These are phyloP conservation scores for Carex cristatella DNA, from an alignment of 176 grass and related monocot species.

Conservation along the genomic window DNA sequence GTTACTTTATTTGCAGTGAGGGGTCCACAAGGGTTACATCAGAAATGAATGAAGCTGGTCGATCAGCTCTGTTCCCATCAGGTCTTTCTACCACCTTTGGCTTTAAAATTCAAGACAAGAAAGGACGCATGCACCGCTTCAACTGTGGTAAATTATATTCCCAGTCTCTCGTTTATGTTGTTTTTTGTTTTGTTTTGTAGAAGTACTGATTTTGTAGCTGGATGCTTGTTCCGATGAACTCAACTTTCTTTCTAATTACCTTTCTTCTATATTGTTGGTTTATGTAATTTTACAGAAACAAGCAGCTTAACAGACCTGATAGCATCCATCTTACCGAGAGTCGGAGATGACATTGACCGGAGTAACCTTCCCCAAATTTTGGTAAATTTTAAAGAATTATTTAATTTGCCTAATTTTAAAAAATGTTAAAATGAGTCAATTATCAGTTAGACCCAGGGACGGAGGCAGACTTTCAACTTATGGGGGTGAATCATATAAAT, in stretches of 20 bases:
- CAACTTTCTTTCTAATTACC: background rate
- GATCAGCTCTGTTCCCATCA: constrained; percentile 61
- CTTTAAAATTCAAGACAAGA: constrained; percentile 95
- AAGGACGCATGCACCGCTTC: constrained; percentile 93
- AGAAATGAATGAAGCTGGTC: constrained; percentile 53
- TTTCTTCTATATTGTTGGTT: background rate
- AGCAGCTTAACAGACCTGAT: constrained; percentile 76
- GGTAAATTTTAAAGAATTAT: constrained; percentile 39
- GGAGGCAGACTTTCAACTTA: too few species aligned
- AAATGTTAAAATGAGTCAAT: background rate
- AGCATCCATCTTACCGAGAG: constrained; percentile 74
- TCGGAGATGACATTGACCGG: constrained; percentile 77
- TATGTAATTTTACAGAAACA: constrained; percentile 46
- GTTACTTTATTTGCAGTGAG: constrained; percentile 53
- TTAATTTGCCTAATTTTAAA: background rate
- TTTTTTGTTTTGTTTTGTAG: background rate
- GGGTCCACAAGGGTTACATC: constrained; percentile 77
- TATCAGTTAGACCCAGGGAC: background rate
- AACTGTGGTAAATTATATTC: constrained; percentile 65
- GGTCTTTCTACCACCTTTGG: constrained; percentile 72
- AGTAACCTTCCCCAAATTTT: constrained; percentile 86
- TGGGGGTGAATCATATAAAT: too few species aligned
- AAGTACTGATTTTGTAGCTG: background rate
- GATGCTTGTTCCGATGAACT: background rate
- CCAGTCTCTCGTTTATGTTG: background rate